Percentiles rank a stretch among this genome's conserved stretches.
phyloP scores from a whole-genome alignment of 2,329 filamentous ascomycete species.

The Plenodomus tracheiphilus region DNA sequence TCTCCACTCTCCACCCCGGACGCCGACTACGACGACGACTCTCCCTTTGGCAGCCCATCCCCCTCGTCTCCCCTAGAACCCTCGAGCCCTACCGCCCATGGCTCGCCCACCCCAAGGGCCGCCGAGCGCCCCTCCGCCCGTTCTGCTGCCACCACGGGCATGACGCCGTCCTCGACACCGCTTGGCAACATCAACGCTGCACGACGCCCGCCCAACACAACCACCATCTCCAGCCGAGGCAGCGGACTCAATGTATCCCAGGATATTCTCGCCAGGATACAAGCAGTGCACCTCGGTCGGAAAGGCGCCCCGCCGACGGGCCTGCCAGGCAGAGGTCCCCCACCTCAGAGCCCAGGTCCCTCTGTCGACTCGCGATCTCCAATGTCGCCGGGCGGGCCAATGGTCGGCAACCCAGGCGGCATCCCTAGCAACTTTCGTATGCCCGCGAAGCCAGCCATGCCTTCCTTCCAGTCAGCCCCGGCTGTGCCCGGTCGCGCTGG shows the following conservation, averaged over 20 bases:
- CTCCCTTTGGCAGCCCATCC: slow-evolving; percentile 36
- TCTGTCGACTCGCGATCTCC: slow-evolving; percentile 18
- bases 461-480: slow-evolving; percentile 47
- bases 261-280: slow-evolving; percentile 71
- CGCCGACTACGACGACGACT: slow-evolving; percentile 36
- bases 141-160: slow-evolving; percentile 60
- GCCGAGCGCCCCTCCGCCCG: slow-evolving; percentile 58
- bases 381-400: slow-evolving; percentile 29
- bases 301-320: slow-evolving; percentile 57
- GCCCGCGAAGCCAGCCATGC: slow-evolving; percentile 48
- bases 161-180: slow-evolving; percentile 84
- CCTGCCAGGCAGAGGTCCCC: slow-evolving; percentile 25
- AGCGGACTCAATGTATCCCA: slow-evolving; percentile 58
- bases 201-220: slow-evolving; percentile 48
- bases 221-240: slow-evolving; percentile 50
- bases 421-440: slow-evolving; percentile 51
- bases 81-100: slow-evolving; percentile 23
- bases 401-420: slow-evolving; percentile 41
- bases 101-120: slow-evolving; percentile 23
- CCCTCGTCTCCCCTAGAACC: slow-evolving; percentile 34
- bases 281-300: slow-evolving; percentile 68
- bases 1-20: slow-evolving; percentile 36
- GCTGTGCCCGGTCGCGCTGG: slow-evolving; percentile 52
- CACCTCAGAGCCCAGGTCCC: slow-evolving; percentile 34
- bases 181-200: slow-evolving; percentile 75